Evolutionary conservation across 768 basidiomycete genomes (phyloP).

Genomic region (Lentinula detonsa): DNA sequence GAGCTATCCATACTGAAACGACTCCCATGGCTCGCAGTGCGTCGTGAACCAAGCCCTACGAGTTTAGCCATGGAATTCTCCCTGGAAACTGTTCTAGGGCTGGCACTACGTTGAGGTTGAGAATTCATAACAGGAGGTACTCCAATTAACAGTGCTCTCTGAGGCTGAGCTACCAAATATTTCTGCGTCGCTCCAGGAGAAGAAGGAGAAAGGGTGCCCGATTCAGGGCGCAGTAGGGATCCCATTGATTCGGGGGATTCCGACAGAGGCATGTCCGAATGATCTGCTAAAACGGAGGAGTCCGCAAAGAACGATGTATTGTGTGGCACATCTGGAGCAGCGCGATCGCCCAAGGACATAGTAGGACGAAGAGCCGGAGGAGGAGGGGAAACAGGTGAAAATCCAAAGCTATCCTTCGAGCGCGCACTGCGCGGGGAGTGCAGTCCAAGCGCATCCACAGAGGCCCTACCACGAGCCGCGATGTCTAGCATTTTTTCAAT

Average conservation of each 20-base stretch:
- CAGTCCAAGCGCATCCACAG: background rate
- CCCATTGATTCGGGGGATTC: slow-evolving; percentile 5
- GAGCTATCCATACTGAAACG: slow-evolving; percentile 3
- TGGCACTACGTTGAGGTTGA: background rate
- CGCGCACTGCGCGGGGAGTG: background rate
- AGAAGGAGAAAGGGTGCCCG: background rate
- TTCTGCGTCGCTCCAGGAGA: background rate
- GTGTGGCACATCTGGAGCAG: background rate
- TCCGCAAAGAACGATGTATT: slow-evolving; percentile 4
- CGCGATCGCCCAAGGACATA: background rate
- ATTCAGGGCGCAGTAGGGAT: background rate
- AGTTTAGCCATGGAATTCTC: slow-evolving; percentile 1
- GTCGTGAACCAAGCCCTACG: background rate
- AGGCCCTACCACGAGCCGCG: slow-evolving; percentile 30
- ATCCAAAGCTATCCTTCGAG: background rate
- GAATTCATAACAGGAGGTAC: background rate
- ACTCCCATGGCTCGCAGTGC: background rate
- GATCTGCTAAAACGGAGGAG: background rate
- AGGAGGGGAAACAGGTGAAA: background rate
- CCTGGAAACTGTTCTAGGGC: background rate
- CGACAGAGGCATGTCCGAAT: background rate
- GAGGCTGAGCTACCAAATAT: background rate
- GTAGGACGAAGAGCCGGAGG: background rate
- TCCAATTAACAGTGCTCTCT: background rate
- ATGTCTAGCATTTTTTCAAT: slow-evolving; percentile 52